Conservation (phyloP, 2,329 filamentous ascomycete species). For the Zymoseptoria pseudotritici region DNA sequence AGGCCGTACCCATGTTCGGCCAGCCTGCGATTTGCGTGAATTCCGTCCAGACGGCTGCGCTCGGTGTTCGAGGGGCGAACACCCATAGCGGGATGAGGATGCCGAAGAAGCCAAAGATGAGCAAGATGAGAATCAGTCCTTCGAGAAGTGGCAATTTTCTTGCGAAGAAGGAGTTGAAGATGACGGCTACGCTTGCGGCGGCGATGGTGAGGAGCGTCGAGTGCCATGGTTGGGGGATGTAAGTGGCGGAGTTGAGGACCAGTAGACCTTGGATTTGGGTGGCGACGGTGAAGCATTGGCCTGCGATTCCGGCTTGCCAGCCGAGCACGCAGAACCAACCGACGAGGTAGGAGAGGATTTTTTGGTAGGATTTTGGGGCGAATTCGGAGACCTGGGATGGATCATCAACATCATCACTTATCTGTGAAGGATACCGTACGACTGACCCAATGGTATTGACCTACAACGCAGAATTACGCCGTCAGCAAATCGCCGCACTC, state of each 20-base stretch:
- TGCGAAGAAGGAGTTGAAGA: conserved; percentile 24
- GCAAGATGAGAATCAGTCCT: conserved; percentile 22
- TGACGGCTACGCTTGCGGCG: conserved; percentile 14
- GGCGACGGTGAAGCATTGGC: conserved; percentile 38
- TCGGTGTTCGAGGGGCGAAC: conserved; percentile 18
- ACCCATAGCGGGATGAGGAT: conserved; percentile 28
- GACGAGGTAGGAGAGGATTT: conserved; percentile 37
- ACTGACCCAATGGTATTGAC: conserved; percentile 10
- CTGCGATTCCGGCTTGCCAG: conserved; percentile 35
- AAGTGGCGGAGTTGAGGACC: conserved; percentile 37
- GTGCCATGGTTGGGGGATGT: conserved; percentile 38
- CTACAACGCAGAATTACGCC: neutral
- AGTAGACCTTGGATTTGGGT: conserved; percentile 41
- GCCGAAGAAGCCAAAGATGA: conserved; percentile 27
- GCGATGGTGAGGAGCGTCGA: conserved; percentile 35
- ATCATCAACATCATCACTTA: conserved; percentile 15
- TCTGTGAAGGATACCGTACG: neutral
- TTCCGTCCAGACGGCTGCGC: conserved; percentile 19
- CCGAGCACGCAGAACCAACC: conserved; percentile 36
- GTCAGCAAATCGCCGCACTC: neutral
- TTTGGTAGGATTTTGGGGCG: conserved; percentile 34
- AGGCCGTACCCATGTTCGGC: conserved; percentile 23
- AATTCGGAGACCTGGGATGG: conserved; percentile 35
- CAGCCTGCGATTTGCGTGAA: conserved; percentile 18
- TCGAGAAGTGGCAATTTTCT: conserved; percentile 24